Conservation (phyloP, 345 rosid genomes). For the Populus pruinosa region DNA sequence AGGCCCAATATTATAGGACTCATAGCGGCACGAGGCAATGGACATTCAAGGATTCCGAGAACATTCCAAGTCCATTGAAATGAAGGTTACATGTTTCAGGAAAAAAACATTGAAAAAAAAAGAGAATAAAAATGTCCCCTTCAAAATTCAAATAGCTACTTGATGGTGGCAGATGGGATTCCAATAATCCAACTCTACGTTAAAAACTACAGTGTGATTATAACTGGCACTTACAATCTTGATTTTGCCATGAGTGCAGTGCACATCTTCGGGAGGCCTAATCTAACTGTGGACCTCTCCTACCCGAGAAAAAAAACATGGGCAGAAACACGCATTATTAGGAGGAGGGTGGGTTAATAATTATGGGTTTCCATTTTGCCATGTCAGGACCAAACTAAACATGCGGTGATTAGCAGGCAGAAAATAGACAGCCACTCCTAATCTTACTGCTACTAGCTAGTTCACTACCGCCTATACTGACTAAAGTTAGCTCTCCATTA, state of each 20-base stretch:
- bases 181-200: not conserved
- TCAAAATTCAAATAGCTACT: not conserved
- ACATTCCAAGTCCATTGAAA: not conserved
- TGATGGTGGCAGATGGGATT: not conserved
- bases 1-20: not conserved
- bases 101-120: too few relatives aligned
- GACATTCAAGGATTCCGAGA: not conserved
- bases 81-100: not conserved
- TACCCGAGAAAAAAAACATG: too few relatives aligned
- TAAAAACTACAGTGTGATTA: not conserved
- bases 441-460: not conserved
- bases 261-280: not conserved
- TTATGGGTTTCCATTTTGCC: too few relatives aligned
- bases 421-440: too few relatives aligned
- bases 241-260: not conserved
- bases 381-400: too few relatives aligned
- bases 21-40: not conserved
- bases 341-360: too few relatives aligned
- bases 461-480: not conserved
- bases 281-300: too few relatives aligned
- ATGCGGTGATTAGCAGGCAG: too few relatives aligned
- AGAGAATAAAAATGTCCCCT: not conserved
- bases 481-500: not conserved
- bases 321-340: too few relatives aligned
- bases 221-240: not conserved